A percentile compares a stretch with the other conserved stretches of the same genome.
phyloP scores from a whole-genome alignment of 306 rosid species.

The Cucurbita argyrosperma region DNA sequence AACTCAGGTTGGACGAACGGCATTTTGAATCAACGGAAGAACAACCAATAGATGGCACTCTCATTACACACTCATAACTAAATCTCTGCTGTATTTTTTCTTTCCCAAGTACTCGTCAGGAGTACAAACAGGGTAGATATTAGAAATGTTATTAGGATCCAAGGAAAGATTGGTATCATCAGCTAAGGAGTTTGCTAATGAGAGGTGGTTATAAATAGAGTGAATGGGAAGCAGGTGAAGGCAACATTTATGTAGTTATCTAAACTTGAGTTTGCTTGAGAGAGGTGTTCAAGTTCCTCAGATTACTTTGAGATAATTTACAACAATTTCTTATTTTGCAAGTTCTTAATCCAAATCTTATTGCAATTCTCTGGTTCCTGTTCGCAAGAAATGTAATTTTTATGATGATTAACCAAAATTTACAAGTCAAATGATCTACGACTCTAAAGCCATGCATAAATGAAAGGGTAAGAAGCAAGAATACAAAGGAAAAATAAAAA shows the following conservation, averaged over 20 bases:
- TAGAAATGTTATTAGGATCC: neutral
- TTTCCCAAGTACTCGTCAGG: neutral
- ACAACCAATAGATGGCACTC: neutral
- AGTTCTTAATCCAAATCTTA: neutral
- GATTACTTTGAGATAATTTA: neutral
- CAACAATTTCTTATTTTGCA: neutral
- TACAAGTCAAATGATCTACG: neutral
- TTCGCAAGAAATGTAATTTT: neutral
- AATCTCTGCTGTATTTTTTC: neutral
- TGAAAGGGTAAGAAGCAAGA: neutral
- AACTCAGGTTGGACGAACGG: neutral
- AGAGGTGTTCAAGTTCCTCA: neutral
- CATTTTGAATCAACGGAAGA: neutral
- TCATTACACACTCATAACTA: neutral
- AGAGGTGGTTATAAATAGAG: neutral
- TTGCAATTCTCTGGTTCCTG: neutral
- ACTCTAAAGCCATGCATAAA: neutral
- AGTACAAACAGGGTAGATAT: neutral
- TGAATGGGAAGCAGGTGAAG: neutral
- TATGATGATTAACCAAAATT: neutral
- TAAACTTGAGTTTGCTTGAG: neutral
- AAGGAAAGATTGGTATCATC: neutral
- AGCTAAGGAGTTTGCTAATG: neutral
- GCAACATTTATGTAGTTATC: neutral
- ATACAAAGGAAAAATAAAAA: neutral